Evolutionary conservation across 2,329 filamentous ascomycete genomes (phyloP), one percentile per base, ranked within the genome.

Genomic region (Pseudofabraea citricarpa): DNA sequence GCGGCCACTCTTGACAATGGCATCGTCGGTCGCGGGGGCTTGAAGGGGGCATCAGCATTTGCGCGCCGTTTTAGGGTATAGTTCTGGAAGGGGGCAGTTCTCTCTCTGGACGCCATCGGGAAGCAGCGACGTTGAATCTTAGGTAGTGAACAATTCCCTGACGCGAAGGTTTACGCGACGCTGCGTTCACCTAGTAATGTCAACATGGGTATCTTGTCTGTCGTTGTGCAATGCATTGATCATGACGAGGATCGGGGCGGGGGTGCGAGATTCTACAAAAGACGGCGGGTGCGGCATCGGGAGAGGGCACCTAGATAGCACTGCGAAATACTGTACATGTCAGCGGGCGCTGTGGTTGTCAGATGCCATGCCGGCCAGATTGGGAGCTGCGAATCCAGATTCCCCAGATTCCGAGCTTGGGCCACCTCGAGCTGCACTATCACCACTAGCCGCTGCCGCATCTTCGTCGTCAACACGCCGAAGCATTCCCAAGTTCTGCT

Each of bases 141-240:
- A 20, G 35, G 18, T 37, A 15, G 6, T 21, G 15, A 15, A 15
- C 29, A 18, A 32, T 15, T 15, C 29, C 29, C 19, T 21, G 19
- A 37, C 35, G 35, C 35, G 35, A 37, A 24, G 18, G 35, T 21
- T 37, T 37, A 37, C 35, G 35, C 35, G 35, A 37, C 35, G 35
- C 12, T 37, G 23, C n/a, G 35, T 37, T 6, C 35, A 37, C 35
- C 35, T 10, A 37, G 20, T 24, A 37, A 19, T 10, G 16, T 15
- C 9, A 19, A 21, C 33, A 36, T 36, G 18, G 33, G 13, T 22
- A 18, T 21, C 13, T 21, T 36, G 27, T 31, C 27, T 31, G 6
- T n/a, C n/a, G n/a, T n/a, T n/a, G n/a, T n/a, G n/a, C 13, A 31
- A 15, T 31, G 27, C 27, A 31, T 31, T 31, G 27, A 31, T 12